Evolutionary conservation across 2,329 filamentous ascomycete species (phyloP), one percentile per base, ranked within the genome.

Genomic region (Colletotrichum liaoningense): DNA sequence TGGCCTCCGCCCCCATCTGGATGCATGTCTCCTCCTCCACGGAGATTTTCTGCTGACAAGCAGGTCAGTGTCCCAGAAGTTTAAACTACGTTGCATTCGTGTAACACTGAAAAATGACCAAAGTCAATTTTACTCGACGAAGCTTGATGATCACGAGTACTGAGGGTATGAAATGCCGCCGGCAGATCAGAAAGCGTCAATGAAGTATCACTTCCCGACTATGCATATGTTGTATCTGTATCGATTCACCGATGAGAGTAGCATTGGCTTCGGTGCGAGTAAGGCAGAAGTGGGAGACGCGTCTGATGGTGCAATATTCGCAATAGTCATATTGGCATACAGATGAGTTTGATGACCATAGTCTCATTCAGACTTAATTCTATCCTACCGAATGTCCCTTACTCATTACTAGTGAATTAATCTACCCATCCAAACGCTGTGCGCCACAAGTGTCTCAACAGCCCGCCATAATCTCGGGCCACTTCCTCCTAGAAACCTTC

Each of bases 1-100:
- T 56, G 54, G 26, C n/a, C 54, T 56, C 54, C 54, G 54, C 28
- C 57, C 33, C 57, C 57, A 60, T 60, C 57, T 60, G 28, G 57
- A 60, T 33, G 33, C 33, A 60, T 28, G 28, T 38, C 24, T 60
- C 57, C 57, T 60, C 22, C 54, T 56, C 24, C 54, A 56, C 54
- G 54, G 54, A 56, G 28, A 71, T 49, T 49, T 49, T 49, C 8
- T n/a, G 16, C 42, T 49, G 42, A 49, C 42, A 22, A 19, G 42
- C 42, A 22, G 19, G 19, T 49, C 19, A 49, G n/a, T 11, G 42
- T 49, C 1, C 42, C 8, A 49, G 42, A 49, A 49, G 42, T 22
- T 49, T 49, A 49, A 9, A 22, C 42, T 49, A 49, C 42, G 42
- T 49, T 49, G 42, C 42, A 49, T 49, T 49, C 42, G 42, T 49